A percentile compares a stretch with the other conserved stretches of the same genome.
phyloP scores from a whole-genome alignment of 2,329 filamentous ascomycete species.

The Scytalidium lignicola region DNA sequence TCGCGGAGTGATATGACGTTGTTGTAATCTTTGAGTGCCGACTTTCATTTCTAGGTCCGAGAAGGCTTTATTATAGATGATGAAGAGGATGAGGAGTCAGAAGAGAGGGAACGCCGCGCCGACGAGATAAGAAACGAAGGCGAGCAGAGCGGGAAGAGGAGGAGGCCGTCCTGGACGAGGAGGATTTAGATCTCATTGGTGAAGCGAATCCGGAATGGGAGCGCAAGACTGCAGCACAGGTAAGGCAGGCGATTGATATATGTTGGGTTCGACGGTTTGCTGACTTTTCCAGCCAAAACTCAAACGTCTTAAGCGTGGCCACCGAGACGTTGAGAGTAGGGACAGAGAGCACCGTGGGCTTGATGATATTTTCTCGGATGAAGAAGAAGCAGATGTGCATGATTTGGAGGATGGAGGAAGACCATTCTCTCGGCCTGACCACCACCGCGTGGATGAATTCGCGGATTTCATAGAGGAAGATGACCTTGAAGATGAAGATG shows the following conservation, averaged over 20 bases:
- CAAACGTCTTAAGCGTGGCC: slow-evolving; percentile 92
- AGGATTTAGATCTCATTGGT: slow-evolving; percentile 92
- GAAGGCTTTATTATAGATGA: slow-evolving; percentile 97
- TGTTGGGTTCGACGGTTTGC: slow-evolving; percentile 3
- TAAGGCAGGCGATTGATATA: slow-evolving; percentile 37
- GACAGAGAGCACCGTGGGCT: slow-evolving; percentile 62
- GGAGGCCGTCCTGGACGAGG: slow-evolving; percentile 81
- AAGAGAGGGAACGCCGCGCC: slow-evolving; percentile 47
- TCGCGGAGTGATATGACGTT: slow-evolving; percentile 4
- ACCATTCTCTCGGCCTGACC: slow-evolving; percentile 33
- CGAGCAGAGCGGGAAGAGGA: slow-evolving; percentile 74
- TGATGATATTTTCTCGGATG: slow-evolving; percentile 91
- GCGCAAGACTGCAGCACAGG: slow-evolving; percentile 63
- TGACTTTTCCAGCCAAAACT: slow-evolving; percentile 66
- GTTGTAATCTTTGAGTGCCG: slow-evolving; percentile 12
- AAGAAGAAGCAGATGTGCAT: slow-evolving; percentile 68
- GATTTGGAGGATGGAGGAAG: slow-evolving; percentile 42
- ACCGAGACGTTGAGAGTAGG: slow-evolving; percentile 67
- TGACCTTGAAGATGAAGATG: slow-evolving; percentile 80
- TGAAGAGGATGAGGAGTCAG: slow-evolving; percentile 65
- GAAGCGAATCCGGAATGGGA: slow-evolving; percentile 70
- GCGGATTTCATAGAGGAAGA: slow-evolving; percentile 98
- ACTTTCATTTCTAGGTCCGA: slow-evolving; percentile 55
- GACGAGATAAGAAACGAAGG: slow-evolving; percentile 72
- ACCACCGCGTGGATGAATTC: slow-evolving; percentile 70